These are phyloP conservation scores for Coemansia sp. DNA, from an alignment of 192 early-diverging fungal species.

Conservation along the genomic window DNA sequence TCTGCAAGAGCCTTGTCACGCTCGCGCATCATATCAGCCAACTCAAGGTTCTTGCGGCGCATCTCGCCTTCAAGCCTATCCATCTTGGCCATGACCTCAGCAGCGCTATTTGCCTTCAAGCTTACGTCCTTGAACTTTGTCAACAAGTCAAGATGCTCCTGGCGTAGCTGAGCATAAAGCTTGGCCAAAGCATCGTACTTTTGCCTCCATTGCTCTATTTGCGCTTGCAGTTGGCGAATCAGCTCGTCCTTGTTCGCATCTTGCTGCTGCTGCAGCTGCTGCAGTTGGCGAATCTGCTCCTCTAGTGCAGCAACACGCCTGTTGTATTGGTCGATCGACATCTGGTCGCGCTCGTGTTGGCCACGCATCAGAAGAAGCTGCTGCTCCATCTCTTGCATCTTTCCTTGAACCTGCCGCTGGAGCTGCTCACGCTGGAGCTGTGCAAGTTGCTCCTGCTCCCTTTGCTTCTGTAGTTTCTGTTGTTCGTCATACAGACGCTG, in stretches of 20 bases:
- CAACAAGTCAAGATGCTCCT: conserved; percentile 92
- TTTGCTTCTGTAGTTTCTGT: conserved; percentile 70
- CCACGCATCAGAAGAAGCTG: conserved; percentile 76
- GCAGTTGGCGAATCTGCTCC: conserved; percentile 75
- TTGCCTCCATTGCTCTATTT: conserved; percentile 94
- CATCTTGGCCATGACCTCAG: conserved; percentile 80
- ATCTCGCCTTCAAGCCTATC: conserved; percentile 76
- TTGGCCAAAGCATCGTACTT: conserved; percentile 98
- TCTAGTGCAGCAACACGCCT: conserved; percentile 79
- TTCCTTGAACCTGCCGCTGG: conserved; percentile 75
- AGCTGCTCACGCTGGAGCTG: conserved; percentile 79
- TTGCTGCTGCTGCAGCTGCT: conserved; percentile 67
- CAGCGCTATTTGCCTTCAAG: conserved; percentile 77
- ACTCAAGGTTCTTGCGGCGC: conserved; percentile 73
- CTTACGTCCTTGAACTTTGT: conserved; percentile 86
- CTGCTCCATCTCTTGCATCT: conserved; percentile 75
- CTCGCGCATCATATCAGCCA: conserved; percentile 90
- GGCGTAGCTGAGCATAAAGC: conserved; percentile 94
- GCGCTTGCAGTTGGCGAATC: conserved; percentile 82
- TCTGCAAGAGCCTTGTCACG: conserved; percentile 82
- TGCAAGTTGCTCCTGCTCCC: conserved; percentile 70
- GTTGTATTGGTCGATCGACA: conserved; percentile 86
- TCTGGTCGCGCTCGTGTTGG: conserved; percentile 80
- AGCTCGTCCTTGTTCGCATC: conserved; percentile 83
- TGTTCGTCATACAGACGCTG: conserved; percentile 77